Conservation (phyloP, 225 moss, liverwort and hornwort species). For the Polytrichum formosum region DNA sequence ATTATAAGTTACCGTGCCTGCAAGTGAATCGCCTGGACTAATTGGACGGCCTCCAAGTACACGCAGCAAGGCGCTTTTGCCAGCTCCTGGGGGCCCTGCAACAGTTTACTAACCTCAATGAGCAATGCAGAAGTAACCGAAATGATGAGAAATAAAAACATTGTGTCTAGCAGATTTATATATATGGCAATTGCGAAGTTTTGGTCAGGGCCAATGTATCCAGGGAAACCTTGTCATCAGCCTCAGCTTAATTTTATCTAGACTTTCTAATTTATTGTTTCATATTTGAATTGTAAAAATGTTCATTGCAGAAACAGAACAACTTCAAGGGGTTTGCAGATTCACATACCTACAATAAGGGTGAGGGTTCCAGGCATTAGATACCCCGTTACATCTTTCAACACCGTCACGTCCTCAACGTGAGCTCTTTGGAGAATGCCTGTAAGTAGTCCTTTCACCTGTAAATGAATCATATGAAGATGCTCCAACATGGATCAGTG, state of each 20-base stretch:
- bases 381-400: conserved; percentile 79
- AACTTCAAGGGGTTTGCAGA: not conserved
- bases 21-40: conserved; percentile 35
- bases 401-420: conserved; percentile 51
- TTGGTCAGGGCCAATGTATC: no score
- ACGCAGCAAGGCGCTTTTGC: conserved; percentile 41
- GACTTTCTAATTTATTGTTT: no score
- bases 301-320: no score
- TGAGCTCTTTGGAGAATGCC: conserved; percentile 47
- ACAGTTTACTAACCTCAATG: not conserved
- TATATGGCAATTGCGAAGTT: no score
- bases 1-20: conserved; percentile 80
- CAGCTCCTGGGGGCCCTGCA: conserved; percentile 70
- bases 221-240: no score
- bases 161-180: no score
- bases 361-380: conserved; percentile 96
- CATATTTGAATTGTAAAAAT: no score
- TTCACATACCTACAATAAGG: conserved; percentile 72
- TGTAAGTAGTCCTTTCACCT: conserved; percentile 48
- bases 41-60: conserved; percentile 57
- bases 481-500: not conserved
- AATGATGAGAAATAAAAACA: no score
- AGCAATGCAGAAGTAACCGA: not conserved
- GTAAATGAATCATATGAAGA: conserved; percentile 15
- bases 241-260: no score